phyloP scores from a whole-genome alignment of 2,329 filamentous ascomycete genomes.

The Trichoderma simmonsii region DNA sequence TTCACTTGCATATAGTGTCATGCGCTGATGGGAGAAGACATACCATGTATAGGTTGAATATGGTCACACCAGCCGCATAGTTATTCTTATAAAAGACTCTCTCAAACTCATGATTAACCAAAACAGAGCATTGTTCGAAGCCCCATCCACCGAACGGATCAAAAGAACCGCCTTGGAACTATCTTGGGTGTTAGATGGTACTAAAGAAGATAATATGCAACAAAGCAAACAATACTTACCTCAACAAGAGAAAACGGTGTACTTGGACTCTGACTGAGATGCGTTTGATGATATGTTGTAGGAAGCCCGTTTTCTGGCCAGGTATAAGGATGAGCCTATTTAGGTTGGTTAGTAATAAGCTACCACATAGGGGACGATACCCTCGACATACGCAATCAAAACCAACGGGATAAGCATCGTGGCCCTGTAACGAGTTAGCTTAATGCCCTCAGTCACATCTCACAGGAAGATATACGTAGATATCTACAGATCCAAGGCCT shows the following conservation, averaged over 20 bases:
- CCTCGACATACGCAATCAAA: constrained; percentile 41
- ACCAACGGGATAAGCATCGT: constrained; percentile 42
- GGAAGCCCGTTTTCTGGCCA: constrained; percentile 60
- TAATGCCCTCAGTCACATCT: not conserved
- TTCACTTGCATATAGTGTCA: too few species aligned
- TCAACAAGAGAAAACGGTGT: constrained; percentile 67
- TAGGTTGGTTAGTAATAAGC: not conserved
- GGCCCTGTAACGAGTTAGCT: constrained; percentile 22
- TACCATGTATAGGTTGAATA: constrained; percentile 76
- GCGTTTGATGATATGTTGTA: constrained; percentile 41
- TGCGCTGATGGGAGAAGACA: not conserved
- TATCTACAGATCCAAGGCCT: constrained; percentile 52
- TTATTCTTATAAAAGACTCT: constrained; percentile 78
- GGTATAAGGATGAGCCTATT: constrained; percentile 38
- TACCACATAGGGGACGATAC: not conserved
- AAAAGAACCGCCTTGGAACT: constrained; percentile 69
- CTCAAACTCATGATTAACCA: constrained; percentile 71
- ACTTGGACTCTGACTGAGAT: constrained; percentile 54
- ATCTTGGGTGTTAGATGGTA: not conserved
- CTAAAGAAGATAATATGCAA: not conserved
- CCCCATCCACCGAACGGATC: constrained; percentile 73
- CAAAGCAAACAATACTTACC: constrained; percentile 29
- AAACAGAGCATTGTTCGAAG: constrained; percentile 61
- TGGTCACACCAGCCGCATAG: constrained; percentile 61
- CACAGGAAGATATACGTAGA: constrained; percentile 44